A percentile compares a stretch with the other conserved stretches of the same genome.
phyloP scores from a whole-genome alignment of 257 asterid species.

The Nicotiana tomentosiformis region DNA sequence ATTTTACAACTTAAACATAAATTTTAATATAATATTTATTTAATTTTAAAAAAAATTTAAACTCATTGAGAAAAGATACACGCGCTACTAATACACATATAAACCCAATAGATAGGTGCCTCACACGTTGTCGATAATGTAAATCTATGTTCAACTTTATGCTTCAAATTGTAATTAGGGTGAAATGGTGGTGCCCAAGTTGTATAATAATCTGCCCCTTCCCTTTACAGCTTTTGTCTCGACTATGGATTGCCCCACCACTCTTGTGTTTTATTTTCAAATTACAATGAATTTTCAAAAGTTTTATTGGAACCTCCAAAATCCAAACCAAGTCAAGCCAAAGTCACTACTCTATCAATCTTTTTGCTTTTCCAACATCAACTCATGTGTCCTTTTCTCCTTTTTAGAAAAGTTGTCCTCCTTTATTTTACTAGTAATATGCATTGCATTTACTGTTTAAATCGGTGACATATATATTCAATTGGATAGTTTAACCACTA shows the following conservation, averaged over 20 bases:
- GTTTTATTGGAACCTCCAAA: not conserved
- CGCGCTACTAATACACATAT: too few relatives aligned
- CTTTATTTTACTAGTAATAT: not conserved
- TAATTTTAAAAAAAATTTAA: too few relatives aligned
- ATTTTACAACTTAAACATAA: too few relatives aligned
- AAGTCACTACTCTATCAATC: slow-evolving; percentile 1
- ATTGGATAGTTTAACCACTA: not conserved
- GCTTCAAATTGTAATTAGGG: not conserved
- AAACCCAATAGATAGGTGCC: not conserved
- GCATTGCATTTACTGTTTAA: slow-evolving; percentile 10
- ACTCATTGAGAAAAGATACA: too few relatives aligned
- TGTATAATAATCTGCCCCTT: not conserved
- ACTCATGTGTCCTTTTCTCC: slow-evolving; percentile 5
- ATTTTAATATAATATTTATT: too few relatives aligned
- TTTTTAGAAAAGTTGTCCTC: not conserved
- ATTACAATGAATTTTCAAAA: slow-evolving; percentile 23
- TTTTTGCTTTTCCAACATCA: slow-evolving; percentile 31
- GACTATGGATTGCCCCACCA: slow-evolving; percentile 19
- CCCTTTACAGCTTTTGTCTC: slow-evolving; percentile 31
- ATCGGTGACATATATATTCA: not conserved
- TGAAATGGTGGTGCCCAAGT: not conserved
- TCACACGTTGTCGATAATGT: not conserved
- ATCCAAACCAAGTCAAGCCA: not conserved
- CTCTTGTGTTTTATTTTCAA: not conserved
- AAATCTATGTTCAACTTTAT: not conserved